Base-by-base conservation (phyloP, 2,329 filamentous ascomycete species). In the Cytospora leucostoma region DNA sequence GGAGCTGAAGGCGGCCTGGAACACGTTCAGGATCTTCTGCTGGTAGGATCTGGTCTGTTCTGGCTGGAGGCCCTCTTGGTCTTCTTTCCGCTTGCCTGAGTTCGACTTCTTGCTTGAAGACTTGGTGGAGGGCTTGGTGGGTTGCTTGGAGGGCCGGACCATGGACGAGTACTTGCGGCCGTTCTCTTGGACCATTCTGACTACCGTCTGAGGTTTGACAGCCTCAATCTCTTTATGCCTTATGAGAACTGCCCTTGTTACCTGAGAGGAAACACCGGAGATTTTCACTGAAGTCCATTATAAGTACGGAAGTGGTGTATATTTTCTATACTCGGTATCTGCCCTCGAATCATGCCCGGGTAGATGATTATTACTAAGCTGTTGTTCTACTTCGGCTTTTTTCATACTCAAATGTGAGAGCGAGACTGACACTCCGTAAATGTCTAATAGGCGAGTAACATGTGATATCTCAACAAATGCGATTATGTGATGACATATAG, bases 11-110 rank as follows among this genome's bases (percentile, higher is more conserved):
- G 90, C 81, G 65, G 83, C 77, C 63, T 82, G 82, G 77, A 96
- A 97, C 66, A 92, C 79, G 70, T 92, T 82, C 55, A 97, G 80
- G 27, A 95, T 64, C 19, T 57, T 60, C 27, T 63, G 64, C 32
- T 65, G 61, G 52, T 59, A 56, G 15, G 38, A 37, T 27, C 7
- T 58, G 50, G 37, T 40, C 27, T 50, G 54, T 13, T 21, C 32
- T 50, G 53, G 32, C 4, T 32, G 56, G 3, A 4, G 15, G 15
- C 12, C 13, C 15, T 40, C 56, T 8, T 15, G 12, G 21, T n/a
- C 8, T 10, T 32, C 34, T 8, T 10, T 11, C 3, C 19, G 8
- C 17, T 49, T 55, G 32, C 3, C 33, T 32, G 27, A 15, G 51
- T 52, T 19, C 10, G 15, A 3, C 7, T 15, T 32, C 50, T 21